Evolutionary conservation across 805 yeast genomes (phyloP).

Genomic region (Ogataea nakhonphanomensis): DNA sequence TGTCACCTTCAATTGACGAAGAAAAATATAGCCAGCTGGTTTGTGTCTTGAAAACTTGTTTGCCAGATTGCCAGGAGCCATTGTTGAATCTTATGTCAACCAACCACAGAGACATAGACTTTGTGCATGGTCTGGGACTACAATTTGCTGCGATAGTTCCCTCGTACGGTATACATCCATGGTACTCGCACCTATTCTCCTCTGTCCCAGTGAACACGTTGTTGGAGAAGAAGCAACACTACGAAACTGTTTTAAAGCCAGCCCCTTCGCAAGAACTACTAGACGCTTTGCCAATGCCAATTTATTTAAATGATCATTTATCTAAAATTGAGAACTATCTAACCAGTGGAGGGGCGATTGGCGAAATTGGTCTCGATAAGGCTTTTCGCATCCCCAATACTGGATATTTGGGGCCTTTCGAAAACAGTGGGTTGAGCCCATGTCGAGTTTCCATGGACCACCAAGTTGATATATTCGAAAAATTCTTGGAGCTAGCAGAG

Average conservation of each 20-base stretch:
- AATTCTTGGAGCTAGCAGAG: conserved; percentile 55
- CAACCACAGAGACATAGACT: conserved; percentile 36
- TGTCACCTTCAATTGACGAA: conserved; percentile 25
- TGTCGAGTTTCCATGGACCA: conserved; percentile 62
- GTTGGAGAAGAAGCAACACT: conserved; percentile 49
- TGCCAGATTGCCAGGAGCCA: conserved; percentile 3
- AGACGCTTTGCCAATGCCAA: conserved; percentile 59
- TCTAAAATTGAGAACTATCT: conserved; percentile 34
- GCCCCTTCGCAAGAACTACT: conserved; percentile 39
- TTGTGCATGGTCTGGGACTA: conserved; percentile 23
- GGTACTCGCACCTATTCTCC: conserved; percentile 73
- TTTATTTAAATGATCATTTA: conserved; percentile 37
- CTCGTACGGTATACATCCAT: conserved; percentile 83
- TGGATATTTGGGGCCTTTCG: conserved; percentile 46
- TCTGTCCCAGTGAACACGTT: conserved; percentile 18
- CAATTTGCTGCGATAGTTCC: conserved; percentile 34
- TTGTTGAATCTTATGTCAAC: conserved; percentile 46
- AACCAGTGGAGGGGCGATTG: conserved; percentile 45
- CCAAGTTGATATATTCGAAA: conserved; percentile 52
- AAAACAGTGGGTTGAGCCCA: conserved; percentile 15
- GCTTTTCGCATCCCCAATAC: conserved; percentile 60
- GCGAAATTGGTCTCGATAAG: conserved; percentile 91
- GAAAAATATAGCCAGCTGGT: neutral
- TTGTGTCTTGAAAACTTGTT: conserved; percentile 4
- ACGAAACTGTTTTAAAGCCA: conserved; percentile 46